These are phyloP conservation scores for Lentinula sp. DNA, from an alignment of 768 basidiomycete genomes.

Conservation along the genomic window DNA sequence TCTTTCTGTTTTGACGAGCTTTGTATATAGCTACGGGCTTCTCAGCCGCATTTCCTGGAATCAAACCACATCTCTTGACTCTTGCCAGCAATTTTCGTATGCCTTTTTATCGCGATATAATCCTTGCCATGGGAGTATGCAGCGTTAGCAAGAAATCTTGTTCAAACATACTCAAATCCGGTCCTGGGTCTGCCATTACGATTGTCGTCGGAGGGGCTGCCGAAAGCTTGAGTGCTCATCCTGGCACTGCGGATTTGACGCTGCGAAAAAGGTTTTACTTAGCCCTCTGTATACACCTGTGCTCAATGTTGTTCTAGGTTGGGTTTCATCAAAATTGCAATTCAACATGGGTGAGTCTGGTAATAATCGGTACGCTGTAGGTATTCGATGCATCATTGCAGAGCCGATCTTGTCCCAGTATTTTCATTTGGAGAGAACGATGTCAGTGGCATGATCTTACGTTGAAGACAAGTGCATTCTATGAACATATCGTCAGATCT, in stretches of 20 bases:
- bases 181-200: conserved; percentile 68
- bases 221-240: conserved; percentile 88
- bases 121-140: conserved; percentile 83
- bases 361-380: not conserved
- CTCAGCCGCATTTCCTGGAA: conserved; percentile 83
- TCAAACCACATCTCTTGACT: conserved; percentile 90
- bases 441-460: conserved; percentile 41
- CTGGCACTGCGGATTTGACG: conserved; percentile 93
- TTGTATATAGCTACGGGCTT: conserved; percentile 74
- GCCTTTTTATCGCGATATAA: conserved; percentile 89
- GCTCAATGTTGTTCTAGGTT: conserved; percentile 37
- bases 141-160: conserved; percentile 91
- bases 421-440: conserved; percentile 99
- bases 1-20: conserved; percentile 2
- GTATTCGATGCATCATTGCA: conserved; percentile 20
- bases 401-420: conserved; percentile 93
- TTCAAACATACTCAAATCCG: conserved; percentile 72
- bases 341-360: conserved; percentile 69
- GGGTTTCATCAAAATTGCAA: conserved; percentile 94
- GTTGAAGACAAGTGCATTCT: not conserved
- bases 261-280: conserved; percentile 53
- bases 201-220: conserved; percentile 97
- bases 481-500: conserved; percentile 57
- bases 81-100: conserved; percentile 85
- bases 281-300: not conserved